Conservation (phyloP, 2,329 filamentous ascomycete species). For the Fusarium circinatum region DNA sequence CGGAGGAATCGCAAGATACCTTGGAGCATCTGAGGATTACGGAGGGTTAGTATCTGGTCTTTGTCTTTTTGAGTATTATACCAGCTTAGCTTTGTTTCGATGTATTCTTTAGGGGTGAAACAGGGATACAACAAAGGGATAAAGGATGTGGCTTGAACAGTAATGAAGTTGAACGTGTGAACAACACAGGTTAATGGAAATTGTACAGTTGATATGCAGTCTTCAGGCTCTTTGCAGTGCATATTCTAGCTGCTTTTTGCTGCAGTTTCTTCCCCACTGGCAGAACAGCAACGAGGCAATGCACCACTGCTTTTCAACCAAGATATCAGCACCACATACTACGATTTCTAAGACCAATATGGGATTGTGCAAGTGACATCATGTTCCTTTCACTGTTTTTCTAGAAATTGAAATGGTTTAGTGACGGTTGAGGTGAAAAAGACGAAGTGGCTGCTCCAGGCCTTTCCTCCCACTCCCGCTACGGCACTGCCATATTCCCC, state of each 20-base stretch:
- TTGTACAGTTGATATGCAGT: background rate
- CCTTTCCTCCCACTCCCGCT: background rate
- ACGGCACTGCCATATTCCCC: background rate
- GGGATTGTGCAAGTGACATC: fast-evolving
- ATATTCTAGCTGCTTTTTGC: background rate
- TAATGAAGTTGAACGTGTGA: background rate
- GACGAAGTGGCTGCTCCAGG: background rate
- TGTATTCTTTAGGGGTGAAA: constrained; percentile 1
- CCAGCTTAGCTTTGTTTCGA: constrained; percentile 14
- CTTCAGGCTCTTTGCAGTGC: background rate
- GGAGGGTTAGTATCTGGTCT: constrained; percentile 13
- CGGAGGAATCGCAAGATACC: constrained; percentile 24
- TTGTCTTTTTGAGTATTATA: constrained; percentile 21
- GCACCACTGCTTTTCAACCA: background rate
- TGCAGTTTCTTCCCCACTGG: background rate
- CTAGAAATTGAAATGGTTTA: background rate
- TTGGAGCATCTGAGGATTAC: constrained; percentile 24
- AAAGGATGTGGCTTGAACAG: background rate
- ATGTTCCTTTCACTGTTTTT: background rate
- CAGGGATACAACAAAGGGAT: constrained; percentile 6
- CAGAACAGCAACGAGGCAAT: background rate
- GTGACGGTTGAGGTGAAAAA: background rate
- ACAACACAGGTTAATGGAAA: background rate
- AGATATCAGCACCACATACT: background rate
- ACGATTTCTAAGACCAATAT: background rate